Evolutionary conservation across 176 grass and related monocot genomes (phyloP).

Genomic region (Secale cereale): DNA sequence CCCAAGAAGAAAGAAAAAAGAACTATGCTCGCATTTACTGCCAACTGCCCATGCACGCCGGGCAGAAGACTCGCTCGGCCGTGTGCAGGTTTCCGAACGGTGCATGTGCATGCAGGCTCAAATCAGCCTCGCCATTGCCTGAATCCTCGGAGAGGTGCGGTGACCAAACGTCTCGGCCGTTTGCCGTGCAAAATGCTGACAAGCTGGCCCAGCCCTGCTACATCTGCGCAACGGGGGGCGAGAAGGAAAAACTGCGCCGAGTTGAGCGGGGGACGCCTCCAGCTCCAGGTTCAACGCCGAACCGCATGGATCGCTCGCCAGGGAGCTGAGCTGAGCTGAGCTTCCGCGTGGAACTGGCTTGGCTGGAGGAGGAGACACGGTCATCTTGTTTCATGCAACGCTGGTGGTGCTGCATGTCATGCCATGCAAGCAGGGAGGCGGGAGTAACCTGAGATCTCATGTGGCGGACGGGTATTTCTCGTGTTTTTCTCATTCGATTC

Average conservation of each 20-base stretch:
- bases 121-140: background rate
- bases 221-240: background rate
- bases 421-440: background rate
- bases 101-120: background rate
- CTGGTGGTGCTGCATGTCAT: background rate
- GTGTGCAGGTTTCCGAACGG: background rate
- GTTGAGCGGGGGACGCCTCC: background rate
- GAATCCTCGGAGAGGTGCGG: background rate
- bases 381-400: background rate
- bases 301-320: background rate
- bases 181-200: background rate
- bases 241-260: background rate
- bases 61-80: background rate
- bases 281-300: background rate
- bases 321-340: too few species aligned
- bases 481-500: background rate
- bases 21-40: too few species aligned
- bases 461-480: background rate
- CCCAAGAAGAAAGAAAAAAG: too few species aligned
- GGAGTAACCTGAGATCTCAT: background rate
- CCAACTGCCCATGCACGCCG: too few species aligned
- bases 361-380: background rate
- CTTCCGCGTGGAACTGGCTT: background rate
- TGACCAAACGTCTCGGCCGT: background rate
- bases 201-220: too few species aligned